Evolutionary conservation across 495 filamentous ascomycete genomes (phyloP), one percentile per base, ranked within the genome.

Genomic region (Daldinia bambusicola): DNA sequence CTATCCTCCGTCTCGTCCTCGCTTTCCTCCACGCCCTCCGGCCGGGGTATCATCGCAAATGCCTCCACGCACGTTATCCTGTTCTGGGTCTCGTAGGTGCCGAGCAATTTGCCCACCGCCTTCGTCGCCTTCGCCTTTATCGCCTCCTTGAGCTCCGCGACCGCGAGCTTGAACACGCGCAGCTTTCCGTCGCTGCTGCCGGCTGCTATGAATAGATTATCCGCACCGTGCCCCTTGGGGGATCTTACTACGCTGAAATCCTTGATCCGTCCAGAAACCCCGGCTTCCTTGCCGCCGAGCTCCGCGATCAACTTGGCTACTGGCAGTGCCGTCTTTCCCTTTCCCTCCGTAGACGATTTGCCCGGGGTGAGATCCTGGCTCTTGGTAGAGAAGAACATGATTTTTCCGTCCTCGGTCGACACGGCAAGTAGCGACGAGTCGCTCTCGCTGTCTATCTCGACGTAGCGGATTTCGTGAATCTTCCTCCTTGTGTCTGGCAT

Each of bases 351-450:
- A 59, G 66, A 53, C 36, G 66, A 53, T 43, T 62, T 51, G 6
- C 18, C 36, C 36, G 16, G 58, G 7, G 70, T 67, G 26, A 84
- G 32, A 81, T 79, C 58, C 63, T 81, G 73, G 70, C 67, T 70
- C 6, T 72, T 80, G 2, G 92, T 94, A 50, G 89, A 89, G 76
- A 93, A 97, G 78, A 99, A 97, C 37, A 97, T 70, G 18, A 99
- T 83, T 48, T 91, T 84, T 18, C 96, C 95, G 78, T 98, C 95
- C 77, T 98, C 95, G 0, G 95, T 98, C n/a, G 93, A 92, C 6
- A 96, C 82, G 0, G 89, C 90, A 43, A 99, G 77, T 9, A 95
- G 75, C 32, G 80, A 77, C 32, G 80, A 80, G 20, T 82, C 78
- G 14, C 80, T 81, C 20, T 78, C 72, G 31, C 83, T 81, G 16